Percentiles rank a stretch among this genome's conserved stretches.
Conservation (phyloP, 2,329 filamentous ascomycete species). For the Daldinia sp. region DNA sequence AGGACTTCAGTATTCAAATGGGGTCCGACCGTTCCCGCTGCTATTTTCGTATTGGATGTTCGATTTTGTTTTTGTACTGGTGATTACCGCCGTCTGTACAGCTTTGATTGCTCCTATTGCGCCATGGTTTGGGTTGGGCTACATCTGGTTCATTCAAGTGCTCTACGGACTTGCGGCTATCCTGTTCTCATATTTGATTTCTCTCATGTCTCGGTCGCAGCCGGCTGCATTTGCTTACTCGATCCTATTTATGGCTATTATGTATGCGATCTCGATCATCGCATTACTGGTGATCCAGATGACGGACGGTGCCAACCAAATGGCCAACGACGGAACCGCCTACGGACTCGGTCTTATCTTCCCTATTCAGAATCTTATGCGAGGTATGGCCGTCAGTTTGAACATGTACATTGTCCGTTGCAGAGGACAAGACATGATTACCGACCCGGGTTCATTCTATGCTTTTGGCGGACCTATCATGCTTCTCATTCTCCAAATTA, state of each 20-base stretch:
- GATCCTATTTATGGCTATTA: conserved; percentile 39
- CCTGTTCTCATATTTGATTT: conserved; percentile 68
- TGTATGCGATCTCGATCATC: conserved; percentile 42
- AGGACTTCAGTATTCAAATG: conserved; percentile 74
- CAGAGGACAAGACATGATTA: conserved; percentile 52
- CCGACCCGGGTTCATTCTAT: conserved; percentile 63
- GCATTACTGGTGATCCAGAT: conserved; percentile 39
- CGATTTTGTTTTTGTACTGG: conserved; percentile 67
- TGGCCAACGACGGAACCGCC: conserved; percentile 63
- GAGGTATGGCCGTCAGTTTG: conserved; percentile 66
- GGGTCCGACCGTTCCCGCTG: conserved; percentile 67
- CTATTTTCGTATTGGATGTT: conserved; percentile 72
- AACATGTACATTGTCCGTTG: conserved; percentile 72
- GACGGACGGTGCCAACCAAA: conserved; percentile 43
- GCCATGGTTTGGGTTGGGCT: conserved; percentile 66
- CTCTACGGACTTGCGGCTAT: conserved; percentile 70
- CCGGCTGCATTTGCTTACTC: conserved; percentile 70
- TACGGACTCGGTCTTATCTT: conserved; percentile 67
- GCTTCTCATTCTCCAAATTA: conserved; percentile 70
- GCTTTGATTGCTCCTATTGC: conserved; percentile 63
- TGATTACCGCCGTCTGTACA: conserved; percentile 52
- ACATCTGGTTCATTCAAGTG: conserved; percentile 69
- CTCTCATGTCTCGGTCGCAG: conserved; percentile 67
- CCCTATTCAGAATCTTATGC: conserved; percentile 67
- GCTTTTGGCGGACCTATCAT: conserved; percentile 75